phyloP scores from a whole-genome alignment of 192 early-diverging fungal genomes.

The Podila epicladia region DNA sequence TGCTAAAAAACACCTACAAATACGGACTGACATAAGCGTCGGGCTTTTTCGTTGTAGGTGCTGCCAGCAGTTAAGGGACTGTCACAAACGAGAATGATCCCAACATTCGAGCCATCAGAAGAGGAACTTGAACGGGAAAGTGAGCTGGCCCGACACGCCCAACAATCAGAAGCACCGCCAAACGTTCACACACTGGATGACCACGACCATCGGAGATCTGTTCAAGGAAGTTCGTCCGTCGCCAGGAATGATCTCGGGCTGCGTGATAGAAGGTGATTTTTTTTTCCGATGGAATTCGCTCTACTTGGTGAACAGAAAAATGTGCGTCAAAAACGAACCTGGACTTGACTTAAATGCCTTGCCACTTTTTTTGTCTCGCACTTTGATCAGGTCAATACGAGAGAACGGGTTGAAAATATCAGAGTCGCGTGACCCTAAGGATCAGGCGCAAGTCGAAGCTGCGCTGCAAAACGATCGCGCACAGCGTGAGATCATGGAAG shows the following conservation, averaged over 20 bases:
- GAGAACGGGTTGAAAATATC: neutral
- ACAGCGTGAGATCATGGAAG: constrained; percentile 39
- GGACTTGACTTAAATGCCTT: neutral
- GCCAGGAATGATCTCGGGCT: neutral
- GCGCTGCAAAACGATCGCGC: constrained; percentile 46
- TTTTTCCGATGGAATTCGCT: neutral
- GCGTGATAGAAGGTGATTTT: neutral
- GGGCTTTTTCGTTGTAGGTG: neutral
- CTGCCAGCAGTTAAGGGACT: constrained; percentile 4
- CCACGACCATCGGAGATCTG: neutral
- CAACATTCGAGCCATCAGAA: neutral
- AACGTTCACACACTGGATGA: neutral
- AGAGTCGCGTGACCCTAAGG: neutral
- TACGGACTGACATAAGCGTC: neutral
- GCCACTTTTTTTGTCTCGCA: neutral
- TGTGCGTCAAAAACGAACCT: too few relatives aligned
- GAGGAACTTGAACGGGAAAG: neutral
- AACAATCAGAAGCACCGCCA: neutral
- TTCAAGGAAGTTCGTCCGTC: neutral
- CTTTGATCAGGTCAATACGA: neutral
- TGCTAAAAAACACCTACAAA: neutral
- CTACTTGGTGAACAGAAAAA: too few relatives aligned
- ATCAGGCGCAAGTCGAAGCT: constrained; percentile 33
- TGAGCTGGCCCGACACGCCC: neutral
- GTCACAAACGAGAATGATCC: constrained; percentile 11